Base-by-base conservation (phyloP, 805 yeast genomes). In the Scheffersomyces ergatensis region DNA sequence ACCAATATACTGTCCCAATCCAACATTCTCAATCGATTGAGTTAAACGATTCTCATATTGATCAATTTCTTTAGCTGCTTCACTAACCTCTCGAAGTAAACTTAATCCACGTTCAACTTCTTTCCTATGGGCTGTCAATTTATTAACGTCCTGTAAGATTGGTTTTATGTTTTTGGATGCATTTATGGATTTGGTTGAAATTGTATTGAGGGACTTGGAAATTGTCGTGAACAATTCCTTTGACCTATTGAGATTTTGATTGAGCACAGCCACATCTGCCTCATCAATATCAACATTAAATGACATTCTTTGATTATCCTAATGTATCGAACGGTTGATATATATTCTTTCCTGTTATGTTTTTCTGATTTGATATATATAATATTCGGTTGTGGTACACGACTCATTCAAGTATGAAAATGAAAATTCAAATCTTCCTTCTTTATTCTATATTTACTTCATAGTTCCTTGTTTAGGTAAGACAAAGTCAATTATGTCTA, bases 191-290 rank as follows among this genome's bases (percentile, higher is more conserved):
- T 74, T 75, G 23, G 58, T 59, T 5, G 82, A 70, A 39, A 89
- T 74, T 36, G 65, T 68, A 23, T 60, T 67, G 32, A 88, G 67
- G 2, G 88, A 80, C 20, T 63, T 62, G 9, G 78, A 67, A 40
- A 89, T 81, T 33, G 74, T 62, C 2, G 60, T 54, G 8, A 89
- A 76, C 31, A 88, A 62, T 15, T 68, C 70, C 30, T 76, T 74
- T 3, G 88, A 77, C 39, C 79, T 75, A 36, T 71, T 61, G 25
- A 90, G 69, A 39, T 85, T 82, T 53, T 85, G 93, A 38, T 87
- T 85, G 24, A 89, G 72, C 4, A 89, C 89, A 2, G 88, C 82
- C 25, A 88, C 82, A 50, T 89, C 96, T 2, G 90, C 89, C 57
- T 84, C 92, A 53, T 85, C 90, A 2, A 81, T 67, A 52, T 84